Base-by-base conservation (phyloP, 495 filamentous ascomycete genomes). In the Neurospora discreta region DNA sequence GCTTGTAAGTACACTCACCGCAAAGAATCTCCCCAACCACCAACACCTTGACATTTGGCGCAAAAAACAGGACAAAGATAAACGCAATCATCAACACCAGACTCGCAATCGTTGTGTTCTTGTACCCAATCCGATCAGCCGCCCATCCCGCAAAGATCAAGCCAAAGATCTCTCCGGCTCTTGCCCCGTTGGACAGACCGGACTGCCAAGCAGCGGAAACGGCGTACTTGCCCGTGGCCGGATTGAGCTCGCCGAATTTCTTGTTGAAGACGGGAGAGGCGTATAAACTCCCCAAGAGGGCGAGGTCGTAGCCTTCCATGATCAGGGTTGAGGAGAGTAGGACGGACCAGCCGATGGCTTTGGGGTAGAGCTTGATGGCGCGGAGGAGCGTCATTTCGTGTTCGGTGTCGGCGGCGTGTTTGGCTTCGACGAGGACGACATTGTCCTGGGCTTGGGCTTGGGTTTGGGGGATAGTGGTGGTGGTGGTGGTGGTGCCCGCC, bases 21-120 rank as follows among this genome's bases (percentile, higher is more conserved):
- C 79, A 81, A 16, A 93, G 81, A 36, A 92, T 86, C 77, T 91
- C 89, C 15, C 88, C 90, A 4, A 86, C 86, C 5, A 91, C 83
- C 23, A 93, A 82, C 2, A 87, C 78, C 70, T 87, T 80, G 38
- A 91, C 80, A 60, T 85, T 88, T 15, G 85, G 85, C 15, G 89
- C 89, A 33, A 90, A 91, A 82, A 89, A 86, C 3, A 83, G 71
- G 67, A 88, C 80, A 72, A 89, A 89, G 36, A 88, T 82, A 60
- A 85, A 84, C 26, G 73, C 73, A 42, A 82, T 84, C 75, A 88
- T 78, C 69, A 83, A 69, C 13, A 78, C 70, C 46, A 88, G 77
- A 40, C 82, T 78, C 23, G 77, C 76, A 0, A 85, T 78, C 68
- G 83, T 82, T 0, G 79, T 81, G 52, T 72, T 72, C 70, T 73